A percentile compares a stretch with the other conserved stretches of the same genome.
These are phyloP conservation scores for Microbotryum lychnidis-dioicae DNA, from an alignment of 1,284 basidiomycete genomes.

Conservation along the genomic window DNA sequence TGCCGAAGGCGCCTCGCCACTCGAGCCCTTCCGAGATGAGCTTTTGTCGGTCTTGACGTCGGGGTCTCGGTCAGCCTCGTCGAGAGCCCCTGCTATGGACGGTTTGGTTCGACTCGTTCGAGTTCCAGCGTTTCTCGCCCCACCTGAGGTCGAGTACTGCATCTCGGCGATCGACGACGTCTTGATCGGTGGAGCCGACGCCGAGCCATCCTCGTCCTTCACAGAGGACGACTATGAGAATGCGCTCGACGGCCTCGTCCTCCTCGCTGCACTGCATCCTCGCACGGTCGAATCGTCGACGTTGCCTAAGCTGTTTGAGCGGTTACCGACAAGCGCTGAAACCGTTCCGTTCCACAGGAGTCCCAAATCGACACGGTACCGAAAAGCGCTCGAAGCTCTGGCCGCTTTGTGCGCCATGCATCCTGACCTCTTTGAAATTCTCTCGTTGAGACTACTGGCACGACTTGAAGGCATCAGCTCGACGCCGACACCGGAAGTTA, in stretches of 20 bases:
- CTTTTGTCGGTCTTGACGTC: conserved; percentile 58
- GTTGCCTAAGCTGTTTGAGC: conserved; percentile 66
- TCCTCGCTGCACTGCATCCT: conserved; percentile 49
- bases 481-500: conserved; percentile 39
- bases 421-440: conserved; percentile 70
- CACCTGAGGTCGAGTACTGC: conserved; percentile 68
- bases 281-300: conserved; percentile 65
- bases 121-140: conserved; percentile 55
- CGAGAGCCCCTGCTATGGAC: conserved; percentile 49
- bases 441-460: conserved; percentile 68
- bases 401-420: conserved; percentile 60
- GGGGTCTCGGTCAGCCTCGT: conserved; percentile 35
- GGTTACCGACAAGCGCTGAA: conserved; percentile 43
- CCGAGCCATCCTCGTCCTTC: conserved; percentile 20
- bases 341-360: conserved; percentile 1
- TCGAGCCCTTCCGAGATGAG: conserved; percentile 64
- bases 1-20: conserved; percentile 40
- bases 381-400: conserved; percentile 63
- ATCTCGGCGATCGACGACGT: conserved; percentile 66
- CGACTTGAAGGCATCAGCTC: conserved; percentile 61
- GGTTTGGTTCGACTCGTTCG: conserved; percentile 58
- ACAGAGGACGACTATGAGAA: conserved; percentile 50
- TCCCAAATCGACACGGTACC: conserved; percentile 57
- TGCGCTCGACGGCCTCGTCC: conserved; percentile 59
- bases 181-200: conserved; percentile 50